phyloP scores from a whole-genome alignment of 768 basidiomycete genomes.

The Agrocybe praecox region DNA sequence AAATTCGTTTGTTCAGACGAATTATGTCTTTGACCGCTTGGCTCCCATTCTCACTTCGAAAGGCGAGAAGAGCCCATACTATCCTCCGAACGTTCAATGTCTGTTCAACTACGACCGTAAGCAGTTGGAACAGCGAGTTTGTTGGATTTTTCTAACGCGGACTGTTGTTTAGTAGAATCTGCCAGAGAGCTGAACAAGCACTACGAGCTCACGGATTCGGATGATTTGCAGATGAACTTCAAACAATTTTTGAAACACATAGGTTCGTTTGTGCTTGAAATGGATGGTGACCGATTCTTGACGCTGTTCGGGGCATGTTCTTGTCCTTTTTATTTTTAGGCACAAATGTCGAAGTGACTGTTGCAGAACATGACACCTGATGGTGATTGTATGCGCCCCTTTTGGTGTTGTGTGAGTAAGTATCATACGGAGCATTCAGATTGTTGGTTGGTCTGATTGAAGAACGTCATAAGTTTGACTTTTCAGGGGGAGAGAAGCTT shows the following conservation, averaged over 20 bases:
- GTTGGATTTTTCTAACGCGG: background rate
- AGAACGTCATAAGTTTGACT: background rate
- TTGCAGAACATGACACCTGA: constrained; percentile 6
- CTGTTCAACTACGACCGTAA: constrained; percentile 57
- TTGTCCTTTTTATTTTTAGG: constrained; percentile 8
- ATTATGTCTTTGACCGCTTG: constrained; percentile 46
- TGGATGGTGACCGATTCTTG: background rate
- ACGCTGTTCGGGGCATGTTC: background rate
- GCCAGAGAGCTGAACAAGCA: constrained; percentile 46
- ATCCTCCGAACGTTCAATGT: constrained; percentile 50
- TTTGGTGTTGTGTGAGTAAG: background rate
- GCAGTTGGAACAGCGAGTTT: constrained; percentile 12
- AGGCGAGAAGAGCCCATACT: constrained; percentile 48
- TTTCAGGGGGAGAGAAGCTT: background rate
- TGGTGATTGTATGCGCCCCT: background rate
- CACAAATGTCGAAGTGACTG: constrained; percentile 18
- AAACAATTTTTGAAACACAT: constrained; percentile 61
- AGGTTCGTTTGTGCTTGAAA: constrained; percentile 31
- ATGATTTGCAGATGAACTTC: constrained; percentile 44
- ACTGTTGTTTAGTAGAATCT: constrained; percentile 35
- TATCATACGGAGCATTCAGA: background rate
- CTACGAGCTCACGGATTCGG: constrained; percentile 48
- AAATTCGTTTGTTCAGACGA: constrained; percentile 44
- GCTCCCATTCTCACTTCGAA: constrained; percentile 47
- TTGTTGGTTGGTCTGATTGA: background rate